A percentile compares a stretch with the other conserved stretches of the same genome.
Conservation (phyloP, 139 green algal genomes). For the Nannochloris sp. region DNA sequence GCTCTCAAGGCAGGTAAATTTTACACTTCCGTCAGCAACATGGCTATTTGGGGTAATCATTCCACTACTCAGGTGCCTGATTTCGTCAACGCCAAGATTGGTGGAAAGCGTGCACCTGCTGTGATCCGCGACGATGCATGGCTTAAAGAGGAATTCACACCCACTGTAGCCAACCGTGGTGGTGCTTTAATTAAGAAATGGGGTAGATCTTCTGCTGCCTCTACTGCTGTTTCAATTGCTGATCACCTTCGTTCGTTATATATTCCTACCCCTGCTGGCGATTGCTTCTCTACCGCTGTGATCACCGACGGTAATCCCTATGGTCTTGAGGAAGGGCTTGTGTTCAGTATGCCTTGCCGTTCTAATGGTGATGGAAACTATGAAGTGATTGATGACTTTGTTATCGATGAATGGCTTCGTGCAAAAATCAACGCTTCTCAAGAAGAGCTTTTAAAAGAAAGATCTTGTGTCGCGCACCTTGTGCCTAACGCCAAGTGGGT, state of each 20-base stretch:
- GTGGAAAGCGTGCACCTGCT: constrained; percentile 57
- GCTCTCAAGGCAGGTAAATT: constrained; percentile 80
- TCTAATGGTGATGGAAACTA: constrained; percentile 81
- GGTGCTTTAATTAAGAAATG: constrained; percentile 93
- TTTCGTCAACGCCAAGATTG: constrained; percentile 89
- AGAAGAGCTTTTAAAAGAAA: constrained; percentile 81
- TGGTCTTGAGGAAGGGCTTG: constrained; percentile 73
- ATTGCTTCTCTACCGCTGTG: constrained; percentile 85
- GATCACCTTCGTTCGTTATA: constrained; percentile 77
- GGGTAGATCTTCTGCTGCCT: constrained; percentile 79
- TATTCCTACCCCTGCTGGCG: constrained; percentile 64
- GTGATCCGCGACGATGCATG: constrained; percentile 65
- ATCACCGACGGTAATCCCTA: constrained; percentile 86
- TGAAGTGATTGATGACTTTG: constrained; percentile 69
- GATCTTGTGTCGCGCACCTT: constrained; percentile 75
- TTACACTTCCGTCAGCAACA: constrained; percentile 79
- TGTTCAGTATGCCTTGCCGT: constrained; percentile 82
- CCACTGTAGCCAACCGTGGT: constrained; percentile 65
- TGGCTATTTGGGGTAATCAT: constrained; percentile 91
- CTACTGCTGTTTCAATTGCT: constrained; percentile 84
- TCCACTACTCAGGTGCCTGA: constrained; percentile 91
- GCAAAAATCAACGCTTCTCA: constrained; percentile 56
- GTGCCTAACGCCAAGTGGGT: constrained; percentile 49
- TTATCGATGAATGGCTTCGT: constrained; percentile 79
- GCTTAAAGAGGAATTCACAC: constrained; percentile 84